Percentiles rank a stretch among this genome's conserved stretches.
Evolutionary conservation across 2,329 filamentous ascomycete genomes (phyloP).

Genomic region (Nothopassalora personata): DNA sequence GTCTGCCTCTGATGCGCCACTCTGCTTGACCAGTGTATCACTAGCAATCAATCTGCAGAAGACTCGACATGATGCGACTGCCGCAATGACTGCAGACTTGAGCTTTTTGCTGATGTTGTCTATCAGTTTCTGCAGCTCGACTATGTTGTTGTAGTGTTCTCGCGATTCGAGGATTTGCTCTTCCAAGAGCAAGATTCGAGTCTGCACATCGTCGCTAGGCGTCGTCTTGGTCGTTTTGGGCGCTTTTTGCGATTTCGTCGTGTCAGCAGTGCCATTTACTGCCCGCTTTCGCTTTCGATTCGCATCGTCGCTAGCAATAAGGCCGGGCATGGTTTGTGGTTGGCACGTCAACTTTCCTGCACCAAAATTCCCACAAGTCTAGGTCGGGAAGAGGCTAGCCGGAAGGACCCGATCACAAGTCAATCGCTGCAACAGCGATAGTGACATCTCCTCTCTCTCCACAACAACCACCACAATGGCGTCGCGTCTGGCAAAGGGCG

Average conservation of each 20-base stretch:
- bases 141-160: constrained; percentile 89
- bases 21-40: constrained; percentile 63
- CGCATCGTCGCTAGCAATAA: constrained; percentile 23
- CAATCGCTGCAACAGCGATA: constrained; percentile 3
- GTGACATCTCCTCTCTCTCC: constrained; percentile 39
- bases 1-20: constrained; percentile 66
- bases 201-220: constrained; percentile 41
- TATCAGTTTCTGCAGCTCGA: constrained; percentile 56
- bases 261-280: constrained; percentile 19
- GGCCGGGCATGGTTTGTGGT: constrained; percentile 33
- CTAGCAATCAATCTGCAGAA: constrained; percentile 76
- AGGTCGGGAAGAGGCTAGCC: neutral
- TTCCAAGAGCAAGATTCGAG: constrained; percentile 70
- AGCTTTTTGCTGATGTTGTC: constrained; percentile 54
- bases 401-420: neutral
- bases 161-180: constrained; percentile 76
- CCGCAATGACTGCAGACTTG: constrained; percentile 48
- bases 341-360: neutral
- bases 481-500: constrained; percentile 93
- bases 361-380: neutral
- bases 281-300: constrained; percentile 43
- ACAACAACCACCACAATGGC: constrained; percentile 67
- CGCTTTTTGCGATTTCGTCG: constrained; percentile 32
- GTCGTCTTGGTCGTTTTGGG: constrained; percentile 35
- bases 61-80: constrained; percentile 77